Conservation (phyloP, 1,139 yeast genomes). For the Magnusiomyces paraingens region DNA sequence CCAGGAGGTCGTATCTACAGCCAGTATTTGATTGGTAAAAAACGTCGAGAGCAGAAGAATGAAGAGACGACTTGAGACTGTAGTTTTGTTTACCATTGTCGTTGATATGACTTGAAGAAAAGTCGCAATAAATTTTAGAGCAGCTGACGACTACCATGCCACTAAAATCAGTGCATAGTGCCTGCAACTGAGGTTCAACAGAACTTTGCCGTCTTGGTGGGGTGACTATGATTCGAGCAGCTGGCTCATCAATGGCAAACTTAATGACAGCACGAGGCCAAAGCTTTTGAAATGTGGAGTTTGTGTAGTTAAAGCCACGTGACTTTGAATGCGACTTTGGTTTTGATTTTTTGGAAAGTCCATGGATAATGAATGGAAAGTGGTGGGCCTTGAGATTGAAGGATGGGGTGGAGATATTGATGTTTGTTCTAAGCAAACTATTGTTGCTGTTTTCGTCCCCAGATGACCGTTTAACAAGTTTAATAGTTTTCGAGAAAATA, state of each 20-base stretch:
- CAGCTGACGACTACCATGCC: slow-evolving; percentile 29
- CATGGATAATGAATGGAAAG: slow-evolving; percentile 27
- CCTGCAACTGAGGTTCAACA: slow-evolving; percentile 5
- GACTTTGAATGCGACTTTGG: not conserved
- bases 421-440: slow-evolving; percentile 29
- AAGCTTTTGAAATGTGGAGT: slow-evolving; percentile 23
- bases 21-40: slow-evolving; percentile 31
- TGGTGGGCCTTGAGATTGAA: slow-evolving; percentile 33
- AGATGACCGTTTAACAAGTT: slow-evolving; percentile 19
- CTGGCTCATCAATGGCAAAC: slow-evolving; percentile 36
- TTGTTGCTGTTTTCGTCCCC: slow-evolving; percentile 23
- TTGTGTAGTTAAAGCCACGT: not conserved
- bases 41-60: slow-evolving; percentile 26
- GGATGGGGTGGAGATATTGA: slow-evolving; percentile 36
- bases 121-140: slow-evolving; percentile 29
- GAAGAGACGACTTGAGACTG: slow-evolving; percentile 24
- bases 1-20: slow-evolving; percentile 28
- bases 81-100: slow-evolving; percentile 24
- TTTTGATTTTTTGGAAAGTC: slow-evolving; percentile 11
- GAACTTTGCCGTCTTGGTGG: slow-evolving; percentile 12
- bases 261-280: slow-evolving; percentile 33
- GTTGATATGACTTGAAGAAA: slow-evolving; percentile 28
- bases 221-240: slow-evolving; percentile 30
- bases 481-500: slow-evolving; percentile 32
- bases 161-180: slow-evolving; percentile 12